Evolutionary conservation across 768 basidiomycete genomes (phyloP), one percentile per base, ranked within the genome.

Genomic region (Cyathus striatus): DNA sequence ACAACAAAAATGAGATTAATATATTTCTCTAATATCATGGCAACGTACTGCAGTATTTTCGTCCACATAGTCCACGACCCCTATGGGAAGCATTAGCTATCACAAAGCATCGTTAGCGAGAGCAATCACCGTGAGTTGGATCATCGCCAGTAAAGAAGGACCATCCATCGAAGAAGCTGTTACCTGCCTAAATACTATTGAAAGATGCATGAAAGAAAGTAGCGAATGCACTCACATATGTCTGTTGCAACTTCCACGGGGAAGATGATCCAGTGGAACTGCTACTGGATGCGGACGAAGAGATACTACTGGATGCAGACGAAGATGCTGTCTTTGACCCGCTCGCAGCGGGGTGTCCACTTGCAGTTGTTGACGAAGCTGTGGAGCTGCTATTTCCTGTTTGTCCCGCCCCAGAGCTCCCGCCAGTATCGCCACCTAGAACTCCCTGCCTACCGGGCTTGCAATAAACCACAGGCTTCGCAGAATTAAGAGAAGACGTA

Each of bases 101-200:
- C 27, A 30, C 9, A n/a, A 9, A 9, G n/a, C 9, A 9, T 9
- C n/a, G 27, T n/a, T 9, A 9, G 9, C n/a, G 9, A n/a, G n/a
- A 26, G 14, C 5, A 57, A 64, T 42, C 48, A 66, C 86, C 88
- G 49, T 81, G 62, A 0, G 92, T 96, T 4, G 92, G 90, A 67
- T 95, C 92, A 7, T 66, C 51, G 23, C 50, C 61, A 6, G 72
- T 76, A 56, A 69, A 82, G 65, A 94, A 95, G 52, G 76, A 57
- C 85, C 86, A 94, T 37, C 81, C 84, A 55, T 86, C 68, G 48
- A 93, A 95, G 69, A 96, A 96, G 32, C 69, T 72, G 38, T 64
- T 67, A 16, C 90, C 91, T 38, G 72, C 61, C 81, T 82, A 56
- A 35, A 41, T 30, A 34, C 36, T 23, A 34, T 25, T 32, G 40